Conservation (phyloP, 1,139 yeast species). For the Candida sojae region DNA sequence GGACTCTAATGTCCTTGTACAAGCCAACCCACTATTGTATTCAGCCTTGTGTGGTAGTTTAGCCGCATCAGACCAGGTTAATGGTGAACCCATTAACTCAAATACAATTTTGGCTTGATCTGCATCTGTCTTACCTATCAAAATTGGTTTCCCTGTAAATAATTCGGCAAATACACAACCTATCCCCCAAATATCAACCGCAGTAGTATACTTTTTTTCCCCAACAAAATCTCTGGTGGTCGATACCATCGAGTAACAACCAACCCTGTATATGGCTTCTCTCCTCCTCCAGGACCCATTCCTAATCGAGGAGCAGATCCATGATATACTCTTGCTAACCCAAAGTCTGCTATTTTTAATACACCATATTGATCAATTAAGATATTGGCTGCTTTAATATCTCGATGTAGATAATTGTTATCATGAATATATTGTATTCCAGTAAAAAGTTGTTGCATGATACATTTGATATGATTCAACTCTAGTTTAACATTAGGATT, state of each 20-base stretch:
- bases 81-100: slow-evolving; percentile 80
- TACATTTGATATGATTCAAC: slow-evolving; percentile 76
- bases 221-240: slow-evolving; percentile 88
- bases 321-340: slow-evolving; percentile 79
- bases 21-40: slow-evolving; percentile 44
- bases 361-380: slow-evolving; percentile 75
- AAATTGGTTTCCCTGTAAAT: slow-evolving; percentile 76
- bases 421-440: slow-evolving; percentile 87
- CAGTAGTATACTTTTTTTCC: slow-evolving; percentile 83
- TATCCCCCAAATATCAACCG: slow-evolving; percentile 95
- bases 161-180: slow-evolving; percentile 97
- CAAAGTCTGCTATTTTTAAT: slow-evolving; percentile 89
- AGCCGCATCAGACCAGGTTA: slow-evolving; percentile 66
- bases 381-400: slow-evolving; percentile 92
- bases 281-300: slow-evolving; percentile 72
- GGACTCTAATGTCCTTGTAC: slow-evolving; percentile 56
- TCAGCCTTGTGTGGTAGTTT: slow-evolving; percentile 61
- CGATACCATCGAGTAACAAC: slow-evolving; percentile 98
- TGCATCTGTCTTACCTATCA: slow-evolving; percentile 84
- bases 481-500: slow-evolving; percentile 70
- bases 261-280: slow-evolving; percentile 76
- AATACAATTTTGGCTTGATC: slow-evolving; percentile 88
- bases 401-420: slow-evolving; percentile 75
- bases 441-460: slow-evolving; percentile 72
- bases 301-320: slow-evolving; percentile 66